These are phyloP conservation scores for Lentinula sp. DNA, from an alignment of 768 basidiomycete genomes.

Conservation along the genomic window DNA sequence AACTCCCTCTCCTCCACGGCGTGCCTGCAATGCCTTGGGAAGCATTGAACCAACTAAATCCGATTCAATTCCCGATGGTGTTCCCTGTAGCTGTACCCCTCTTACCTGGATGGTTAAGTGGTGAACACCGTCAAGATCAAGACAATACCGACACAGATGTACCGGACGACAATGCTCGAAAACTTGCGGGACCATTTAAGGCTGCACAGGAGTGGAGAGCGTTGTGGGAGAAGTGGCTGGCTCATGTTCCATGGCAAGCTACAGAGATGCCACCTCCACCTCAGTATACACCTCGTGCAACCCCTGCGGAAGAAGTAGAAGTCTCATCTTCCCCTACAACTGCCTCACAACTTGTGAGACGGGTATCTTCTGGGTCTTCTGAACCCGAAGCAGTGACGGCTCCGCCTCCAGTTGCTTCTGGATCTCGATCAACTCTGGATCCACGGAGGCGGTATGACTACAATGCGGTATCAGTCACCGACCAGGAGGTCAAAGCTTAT, in stretches of 20 bases:
- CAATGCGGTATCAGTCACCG: constrained; percentile 44
- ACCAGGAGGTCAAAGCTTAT: constrained; percentile 65
- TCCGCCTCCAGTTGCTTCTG: constrained; percentile 15
- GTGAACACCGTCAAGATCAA: constrained; percentile 12
- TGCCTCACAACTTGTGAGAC: neutral
- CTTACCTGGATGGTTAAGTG: constrained; percentile 47
- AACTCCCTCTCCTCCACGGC: constrained; percentile 60
- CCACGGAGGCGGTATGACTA: constrained; percentile 36
- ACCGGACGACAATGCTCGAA: constrained; percentile 21
- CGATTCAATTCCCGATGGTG: constrained; percentile 48
- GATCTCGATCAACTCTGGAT: constrained; percentile 21
- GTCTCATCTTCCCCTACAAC: neutral
- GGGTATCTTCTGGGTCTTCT: constrained; percentile 5
- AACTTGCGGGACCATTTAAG: constrained; percentile 36
- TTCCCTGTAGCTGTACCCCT: constrained; percentile 76
- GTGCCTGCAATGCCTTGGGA: constrained; percentile 61
- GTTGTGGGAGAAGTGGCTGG: constrained; percentile 75
- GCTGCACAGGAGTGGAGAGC: constrained; percentile 60
- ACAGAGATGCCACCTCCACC: constrained; percentile 60
- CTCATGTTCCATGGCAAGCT: constrained; percentile 40
- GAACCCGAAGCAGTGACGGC: constrained; percentile 12
- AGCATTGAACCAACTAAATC: constrained; percentile 42
- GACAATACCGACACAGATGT: constrained; percentile 27
- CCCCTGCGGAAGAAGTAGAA: constrained; percentile 9
- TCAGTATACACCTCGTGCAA: constrained; percentile 63